Evolutionary conservation across 805 yeast genomes (phyloP).

Genomic region (Schizosaccharomyces octosporus): DNA sequence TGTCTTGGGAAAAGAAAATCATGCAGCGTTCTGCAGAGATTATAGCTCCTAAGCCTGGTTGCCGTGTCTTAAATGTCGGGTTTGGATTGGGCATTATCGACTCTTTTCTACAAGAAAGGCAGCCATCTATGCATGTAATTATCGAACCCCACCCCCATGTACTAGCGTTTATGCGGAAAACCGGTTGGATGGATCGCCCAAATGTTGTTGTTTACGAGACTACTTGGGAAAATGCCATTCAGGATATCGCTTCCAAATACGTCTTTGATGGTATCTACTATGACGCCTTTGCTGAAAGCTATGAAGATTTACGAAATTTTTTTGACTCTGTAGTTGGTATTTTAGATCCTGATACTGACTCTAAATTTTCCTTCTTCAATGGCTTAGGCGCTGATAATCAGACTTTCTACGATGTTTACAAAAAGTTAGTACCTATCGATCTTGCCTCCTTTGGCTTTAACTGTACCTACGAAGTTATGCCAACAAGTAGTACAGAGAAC

Average conservation of each 20-base stretch:
- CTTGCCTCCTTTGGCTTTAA: constrained; percentile 52
- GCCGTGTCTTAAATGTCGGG: constrained; percentile 51
- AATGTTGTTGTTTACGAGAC: constrained; percentile 60
- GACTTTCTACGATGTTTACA: constrained; percentile 62
- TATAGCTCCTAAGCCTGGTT: constrained; percentile 13
- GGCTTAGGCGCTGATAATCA: constrained; percentile 68
- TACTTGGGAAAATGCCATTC: constrained; percentile 42
- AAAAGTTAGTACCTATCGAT: constrained; percentile 56
- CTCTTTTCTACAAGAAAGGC: constrained; percentile 34
- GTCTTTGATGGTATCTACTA: constrained; percentile 77
- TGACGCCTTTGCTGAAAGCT: constrained; percentile 84
- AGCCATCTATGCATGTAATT: constrained; percentile 55
- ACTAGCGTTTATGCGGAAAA: constrained; percentile 32
- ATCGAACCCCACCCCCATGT: constrained; percentile 93
- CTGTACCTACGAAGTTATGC: constrained; percentile 24
- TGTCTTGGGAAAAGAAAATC: constrained; percentile 77
- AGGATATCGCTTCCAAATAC: constrained; percentile 38
- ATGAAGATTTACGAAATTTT: constrained; percentile 64
- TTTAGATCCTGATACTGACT: constrained; percentile 21
- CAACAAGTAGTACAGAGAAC: constrained; percentile 6
- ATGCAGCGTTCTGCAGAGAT: constrained; percentile 64
- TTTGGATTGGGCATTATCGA: constrained; percentile 96
- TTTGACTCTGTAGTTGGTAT: constrained; percentile 65
- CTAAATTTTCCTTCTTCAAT: constrained; percentile 64
- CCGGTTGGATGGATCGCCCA: constrained; percentile 62